Evolutionary conservation across 352 stramenopile species (phyloP).

Genomic region (Pythium chondricola): DNA sequence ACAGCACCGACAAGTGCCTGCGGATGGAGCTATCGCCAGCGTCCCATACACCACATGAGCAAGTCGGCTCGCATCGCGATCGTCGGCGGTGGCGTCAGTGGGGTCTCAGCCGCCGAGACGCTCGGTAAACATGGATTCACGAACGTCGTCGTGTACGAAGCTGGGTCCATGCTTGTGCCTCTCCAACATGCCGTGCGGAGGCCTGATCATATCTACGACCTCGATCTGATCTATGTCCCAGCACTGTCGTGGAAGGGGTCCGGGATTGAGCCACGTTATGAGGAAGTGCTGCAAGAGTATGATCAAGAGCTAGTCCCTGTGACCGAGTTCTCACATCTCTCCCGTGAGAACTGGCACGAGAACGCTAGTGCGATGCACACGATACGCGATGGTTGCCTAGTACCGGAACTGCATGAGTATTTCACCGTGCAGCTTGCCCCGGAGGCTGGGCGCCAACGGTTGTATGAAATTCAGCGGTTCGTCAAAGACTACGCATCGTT

Average conservation of each 20-base stretch:
- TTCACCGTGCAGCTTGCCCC: neutral
- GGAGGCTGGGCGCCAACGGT: neutral
- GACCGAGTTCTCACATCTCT: slow-evolving; percentile 1
- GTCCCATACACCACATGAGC: neutral
- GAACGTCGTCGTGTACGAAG: slow-evolving; percentile 12
- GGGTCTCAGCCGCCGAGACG: slow-evolving; percentile 5
- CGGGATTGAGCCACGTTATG: neutral
- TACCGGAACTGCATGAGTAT: slow-evolving; percentile 1
- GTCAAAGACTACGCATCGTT: neutral
- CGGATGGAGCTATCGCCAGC: neutral
- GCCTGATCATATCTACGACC: neutral
- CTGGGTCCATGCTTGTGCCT: slow-evolving; percentile 1
- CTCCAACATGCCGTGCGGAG: slow-evolving; percentile 3
- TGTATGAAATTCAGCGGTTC: slow-evolving; percentile 7
- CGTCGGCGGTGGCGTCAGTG: slow-evolving; percentile 9
- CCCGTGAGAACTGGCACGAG: slow-evolving; percentile 1
- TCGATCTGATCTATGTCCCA: slow-evolving; percentile 9
- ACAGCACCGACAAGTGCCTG: neutral
- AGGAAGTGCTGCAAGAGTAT: slow-evolving; percentile 1
- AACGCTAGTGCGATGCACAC: neutral
- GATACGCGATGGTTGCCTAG: neutral
- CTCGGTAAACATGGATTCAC: slow-evolving; percentile 7
- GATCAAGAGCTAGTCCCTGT: neutral
- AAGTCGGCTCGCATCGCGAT: slow-evolving; percentile 11
- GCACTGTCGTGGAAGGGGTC: slow-evolving; percentile 2